phyloP scores from a whole-genome alignment of 495 filamentous ascomycete species.

The Schizothecium vesticola region DNA sequence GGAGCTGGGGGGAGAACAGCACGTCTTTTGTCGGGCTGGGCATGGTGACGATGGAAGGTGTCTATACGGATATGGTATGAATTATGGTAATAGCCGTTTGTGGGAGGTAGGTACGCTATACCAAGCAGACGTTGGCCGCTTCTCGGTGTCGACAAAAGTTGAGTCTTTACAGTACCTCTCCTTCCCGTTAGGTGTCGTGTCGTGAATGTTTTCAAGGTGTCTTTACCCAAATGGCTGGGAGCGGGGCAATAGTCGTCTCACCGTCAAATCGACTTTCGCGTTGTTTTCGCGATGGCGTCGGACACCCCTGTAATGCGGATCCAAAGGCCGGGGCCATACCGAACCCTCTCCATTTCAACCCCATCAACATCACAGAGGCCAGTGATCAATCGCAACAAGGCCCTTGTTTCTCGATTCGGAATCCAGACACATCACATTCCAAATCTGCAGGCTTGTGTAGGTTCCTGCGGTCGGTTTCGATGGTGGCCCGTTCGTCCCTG shows the following conservation, averaged over 20 bases:
- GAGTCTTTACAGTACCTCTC: background rate
- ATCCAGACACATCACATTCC: background rate
- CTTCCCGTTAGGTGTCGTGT: background rate
- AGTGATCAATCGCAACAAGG: too few species aligned
- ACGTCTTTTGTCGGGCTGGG: constrained; percentile 36
- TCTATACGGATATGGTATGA: background rate
- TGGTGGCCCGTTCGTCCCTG: background rate
- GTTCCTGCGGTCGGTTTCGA: background rate
- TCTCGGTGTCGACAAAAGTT: background rate
- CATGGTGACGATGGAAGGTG: constrained; percentile 26
- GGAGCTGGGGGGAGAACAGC: constrained; percentile 21
- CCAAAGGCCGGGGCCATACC: background rate
- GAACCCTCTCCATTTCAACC: too few species aligned
- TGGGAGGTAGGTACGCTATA: background rate
- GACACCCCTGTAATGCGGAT: background rate
- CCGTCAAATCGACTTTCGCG: constrained; percentile 11
- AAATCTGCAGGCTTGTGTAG: background rate
- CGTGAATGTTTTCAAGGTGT: constrained; percentile 4
- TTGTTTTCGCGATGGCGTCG: constrained; percentile 27
- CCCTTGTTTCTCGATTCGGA: background rate
- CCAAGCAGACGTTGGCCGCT: background rate
- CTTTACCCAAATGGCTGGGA: constrained; percentile 2
- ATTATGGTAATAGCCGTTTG: background rate
- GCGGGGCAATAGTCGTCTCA: constrained; percentile 1
- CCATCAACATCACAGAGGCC: too few species aligned